Percentiles rank a stretch among this genome's conserved stretches.
These are phyloP conservation scores for Candida taoyuanica DNA, from an alignment of 805 yeast species.

Conservation along the genomic window DNA sequence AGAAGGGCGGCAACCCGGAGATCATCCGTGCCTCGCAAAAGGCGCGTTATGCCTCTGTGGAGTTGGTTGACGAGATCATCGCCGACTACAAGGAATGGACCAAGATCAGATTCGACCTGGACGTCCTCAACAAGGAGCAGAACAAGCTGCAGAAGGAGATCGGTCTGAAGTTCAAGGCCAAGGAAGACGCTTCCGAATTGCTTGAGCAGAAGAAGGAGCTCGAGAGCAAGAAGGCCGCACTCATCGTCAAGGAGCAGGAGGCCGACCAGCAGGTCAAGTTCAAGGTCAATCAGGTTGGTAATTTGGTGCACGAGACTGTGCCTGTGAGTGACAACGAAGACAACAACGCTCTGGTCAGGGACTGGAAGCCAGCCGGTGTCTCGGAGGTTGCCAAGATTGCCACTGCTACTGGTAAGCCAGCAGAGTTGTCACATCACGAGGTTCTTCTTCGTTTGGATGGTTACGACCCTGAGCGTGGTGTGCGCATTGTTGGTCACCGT, in stretches of 20 bases:
- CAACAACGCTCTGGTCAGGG: constrained; percentile 80
- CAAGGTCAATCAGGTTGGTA: constrained; percentile 90
- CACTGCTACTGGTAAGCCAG: constrained; percentile 71
- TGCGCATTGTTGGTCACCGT: constrained; percentile 95
- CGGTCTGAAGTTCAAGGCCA: constrained; percentile 87
- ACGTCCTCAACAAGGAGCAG: constrained; percentile 80
- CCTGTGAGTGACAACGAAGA: constrained; percentile 85
- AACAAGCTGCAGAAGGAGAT: constrained; percentile 91
- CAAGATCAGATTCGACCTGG: constrained; percentile 81
- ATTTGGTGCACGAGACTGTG: constrained; percentile 89
- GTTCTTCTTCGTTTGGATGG: constrained; percentile 92
- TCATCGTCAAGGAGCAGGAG: constrained; percentile 65
- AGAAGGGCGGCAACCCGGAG: constrained; percentile 96
- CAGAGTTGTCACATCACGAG: constrained; percentile 90
- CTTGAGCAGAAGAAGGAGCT: constrained; percentile 76
- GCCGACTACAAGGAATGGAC: constrained; percentile 91
- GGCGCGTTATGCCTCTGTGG: constrained; percentile 94
- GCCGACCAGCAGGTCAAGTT: constrained; percentile 69
- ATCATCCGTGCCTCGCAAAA: constrained; percentile 80
- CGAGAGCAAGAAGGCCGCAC: constrained; percentile 61
- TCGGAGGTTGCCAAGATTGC: constrained; percentile 59
- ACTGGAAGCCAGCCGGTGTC: constrained; percentile 80
- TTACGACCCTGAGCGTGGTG: constrained; percentile 98
- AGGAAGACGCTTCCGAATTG: constrained; percentile 88
- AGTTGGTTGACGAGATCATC: constrained; percentile 92